Evolutionary conservation across 2,329 filamentous ascomycete species (phyloP), one percentile per base, ranked within the genome.

Genomic region (Epichloe scottii): DNA sequence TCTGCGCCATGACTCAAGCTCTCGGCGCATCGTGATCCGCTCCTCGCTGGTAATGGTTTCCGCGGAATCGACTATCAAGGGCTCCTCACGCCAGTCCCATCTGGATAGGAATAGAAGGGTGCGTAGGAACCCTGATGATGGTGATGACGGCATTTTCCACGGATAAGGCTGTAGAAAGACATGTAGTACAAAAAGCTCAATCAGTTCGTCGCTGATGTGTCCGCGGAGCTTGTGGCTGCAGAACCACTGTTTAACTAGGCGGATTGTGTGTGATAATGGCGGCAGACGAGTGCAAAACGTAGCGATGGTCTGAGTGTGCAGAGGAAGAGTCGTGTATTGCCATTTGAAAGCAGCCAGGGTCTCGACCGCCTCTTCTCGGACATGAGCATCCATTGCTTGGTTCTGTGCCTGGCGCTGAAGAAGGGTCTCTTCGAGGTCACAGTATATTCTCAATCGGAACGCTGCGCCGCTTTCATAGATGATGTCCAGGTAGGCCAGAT

Each of bases 71-170:
- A 96, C 75, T 35, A 95, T 75, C 34, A 97, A 73, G 1, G 93
- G 86, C 49, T 89, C 84, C 7, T 82, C 75, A 30, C 87, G 81
- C 93, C 93, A 98, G 64, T 97, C 89, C 89, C 93, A 98, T 41
- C 82, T 77, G 1, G 89, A 81, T 14, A 98, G 73, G 65, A 91
- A 85, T 34, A 84, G 72, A 1, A 98, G 72, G 1, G 87, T 87
- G 21, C 90, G 82, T 30, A 95, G 68, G 62, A 98, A 91, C 4
- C 87, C 93, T 0, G 85, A 84, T 59, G 82, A 82, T 10, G 84
- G 75, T 58, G 84, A 91, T 0, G 85, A 85, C 0, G 94, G 91
- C 0, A 78, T 71, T 38, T 78, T 71, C 85, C 88, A 96, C 0
- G 93, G 89, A 57, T 87, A 82, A 0, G 89, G 86, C 46, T 85